Evolutionary conservation across 2,329 filamentous ascomycete species (phyloP).

Genomic region (Geosmithia putterillii): DNA sequence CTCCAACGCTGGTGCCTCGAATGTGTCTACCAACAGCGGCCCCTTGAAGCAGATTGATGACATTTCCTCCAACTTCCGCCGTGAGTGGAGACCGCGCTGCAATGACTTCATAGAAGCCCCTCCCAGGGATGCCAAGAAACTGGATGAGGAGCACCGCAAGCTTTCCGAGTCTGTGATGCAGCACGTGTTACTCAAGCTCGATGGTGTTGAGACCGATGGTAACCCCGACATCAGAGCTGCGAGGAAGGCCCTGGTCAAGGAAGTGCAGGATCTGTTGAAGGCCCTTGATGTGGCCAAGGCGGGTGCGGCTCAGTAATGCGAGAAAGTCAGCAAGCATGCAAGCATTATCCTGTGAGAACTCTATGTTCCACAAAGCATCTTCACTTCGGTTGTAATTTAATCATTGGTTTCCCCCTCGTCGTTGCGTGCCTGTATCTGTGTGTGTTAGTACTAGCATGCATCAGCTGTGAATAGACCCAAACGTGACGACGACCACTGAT

Average conservation of each 20-base stretch:
- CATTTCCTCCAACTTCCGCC: constrained; percentile 52
- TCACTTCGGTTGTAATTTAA: not conserved
- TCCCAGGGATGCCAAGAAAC: constrained; percentile 54
- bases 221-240: constrained; percentile 49
- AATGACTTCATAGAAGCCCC: constrained; percentile 48
- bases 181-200: constrained; percentile 64
- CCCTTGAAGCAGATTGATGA: constrained; percentile 46
- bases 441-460: not conserved
- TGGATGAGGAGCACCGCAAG: constrained; percentile 61
- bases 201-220: constrained; percentile 63
- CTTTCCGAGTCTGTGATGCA: constrained; percentile 66
- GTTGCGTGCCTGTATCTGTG: not conserved
- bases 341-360: not conserved
- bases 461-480: not conserved
- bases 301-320: not conserved
- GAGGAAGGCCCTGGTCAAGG: constrained; percentile 61
- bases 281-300: constrained; percentile 41
- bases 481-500: not conserved
- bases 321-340: not conserved
- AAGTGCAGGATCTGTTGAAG: constrained; percentile 56
- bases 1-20: constrained; percentile 29
- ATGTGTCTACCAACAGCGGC: too few species aligned
- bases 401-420: too few species aligned
- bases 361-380: too few species aligned
- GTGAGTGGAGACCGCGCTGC: constrained; percentile 53